phyloP scores from a whole-genome alignment of 2,329 filamentous ascomycete genomes.

The Fusarium setosum region DNA sequence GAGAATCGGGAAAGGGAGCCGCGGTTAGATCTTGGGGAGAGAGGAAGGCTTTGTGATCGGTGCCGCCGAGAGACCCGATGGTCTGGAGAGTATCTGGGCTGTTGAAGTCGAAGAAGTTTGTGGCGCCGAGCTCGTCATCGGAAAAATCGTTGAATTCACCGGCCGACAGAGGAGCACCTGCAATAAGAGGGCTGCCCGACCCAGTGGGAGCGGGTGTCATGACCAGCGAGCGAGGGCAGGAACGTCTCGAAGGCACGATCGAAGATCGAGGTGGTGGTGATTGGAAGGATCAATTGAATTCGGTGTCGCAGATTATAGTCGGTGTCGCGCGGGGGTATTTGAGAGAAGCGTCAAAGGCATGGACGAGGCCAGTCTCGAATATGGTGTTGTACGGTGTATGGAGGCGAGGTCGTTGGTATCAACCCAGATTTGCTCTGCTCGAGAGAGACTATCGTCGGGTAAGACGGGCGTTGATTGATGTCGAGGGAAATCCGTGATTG shows the following conservation, averaged over 20 bases:
- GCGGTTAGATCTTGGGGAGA: constrained; percentile 49
- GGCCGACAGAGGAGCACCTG: constrained; percentile 51
- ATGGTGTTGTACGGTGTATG: background rate
- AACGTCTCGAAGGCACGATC: constrained; percentile 29
- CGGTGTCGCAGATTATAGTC: constrained; percentile 39
- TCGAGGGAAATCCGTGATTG: constrained; percentile 33
- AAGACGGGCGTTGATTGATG: constrained; percentile 32
- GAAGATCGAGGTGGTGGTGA: constrained; percentile 18
- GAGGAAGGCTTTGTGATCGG: constrained; percentile 47
- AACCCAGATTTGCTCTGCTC: constrained; percentile 19
- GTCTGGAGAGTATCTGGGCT: constrained; percentile 52
- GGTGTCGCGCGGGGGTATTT: constrained; percentile 36
- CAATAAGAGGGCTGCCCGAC: constrained; percentile 53
- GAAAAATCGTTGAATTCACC: constrained; percentile 52
- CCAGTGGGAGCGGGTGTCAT: constrained; percentile 50
- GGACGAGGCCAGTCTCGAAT: constrained; percentile 18
- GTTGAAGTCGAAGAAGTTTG: constrained; percentile 50
- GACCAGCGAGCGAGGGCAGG: constrained; percentile 43
- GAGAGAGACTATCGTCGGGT: constrained; percentile 19
- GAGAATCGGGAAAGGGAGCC: constrained; percentile 55
- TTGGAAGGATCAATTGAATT: constrained; percentile 30
- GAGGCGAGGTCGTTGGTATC: background rate
- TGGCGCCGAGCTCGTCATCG: constrained; percentile 50
- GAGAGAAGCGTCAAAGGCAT: constrained; percentile 33
- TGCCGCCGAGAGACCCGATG: constrained; percentile 45